Conservation (phyloP, 2,329 filamentous ascomycete species). For the Cladorrhinum sp. region DNA sequence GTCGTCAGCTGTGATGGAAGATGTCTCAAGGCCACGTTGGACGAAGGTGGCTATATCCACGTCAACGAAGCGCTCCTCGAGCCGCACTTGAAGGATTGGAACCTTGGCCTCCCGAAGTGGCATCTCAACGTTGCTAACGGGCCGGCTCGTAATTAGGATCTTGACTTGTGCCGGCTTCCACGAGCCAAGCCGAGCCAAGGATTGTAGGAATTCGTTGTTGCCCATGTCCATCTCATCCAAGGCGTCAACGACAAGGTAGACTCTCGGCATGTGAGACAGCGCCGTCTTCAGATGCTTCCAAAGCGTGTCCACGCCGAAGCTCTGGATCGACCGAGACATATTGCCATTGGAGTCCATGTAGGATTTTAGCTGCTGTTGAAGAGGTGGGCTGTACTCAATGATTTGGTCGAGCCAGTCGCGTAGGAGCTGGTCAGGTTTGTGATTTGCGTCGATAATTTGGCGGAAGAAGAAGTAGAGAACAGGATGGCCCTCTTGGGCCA, state of each 20-base stretch:
- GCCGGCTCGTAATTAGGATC: slow-evolving; percentile 43
- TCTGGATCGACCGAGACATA: too few species aligned
- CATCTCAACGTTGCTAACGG: slow-evolving; percentile 31
- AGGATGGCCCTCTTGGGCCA: slow-evolving; percentile 23
- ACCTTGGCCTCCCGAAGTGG: slow-evolving; percentile 24
- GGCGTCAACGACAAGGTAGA: slow-evolving; percentile 42
- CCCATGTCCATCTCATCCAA: slow-evolving; percentile 47
- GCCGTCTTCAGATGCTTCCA: slow-evolving; percentile 32
- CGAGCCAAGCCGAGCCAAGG: slow-evolving; percentile 33
- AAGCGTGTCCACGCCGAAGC: slow-evolving; percentile 27
- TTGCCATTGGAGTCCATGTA: slow-evolving; percentile 16
- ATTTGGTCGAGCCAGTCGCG: slow-evolving; percentile 37
- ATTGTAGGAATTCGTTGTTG: slow-evolving; percentile 30
- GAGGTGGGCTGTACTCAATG: slow-evolving; percentile 30
- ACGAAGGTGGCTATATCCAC: slow-evolving; percentile 41
- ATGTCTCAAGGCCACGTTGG: slow-evolving; percentile 15
- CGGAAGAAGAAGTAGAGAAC: slow-evolving; percentile 40
- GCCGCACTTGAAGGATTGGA: slow-evolving; percentile 31
- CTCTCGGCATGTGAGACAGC: slow-evolving; percentile 24
- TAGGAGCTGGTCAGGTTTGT: slow-evolving; percentile 30
- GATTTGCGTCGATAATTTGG: slow-evolving; percentile 38
- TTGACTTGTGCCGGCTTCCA: slow-evolving; percentile 33
- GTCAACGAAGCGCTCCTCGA: slow-evolving; percentile 38
- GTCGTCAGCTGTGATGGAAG: slow-evolving; percentile 23
- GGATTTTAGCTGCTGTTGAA: slow-evolving; percentile 28